Evolutionary conservation across 495 filamentous ascomycete species (phyloP), one percentile per base, ranked within the genome.

Genomic region (Neurospora terricola): DNA sequence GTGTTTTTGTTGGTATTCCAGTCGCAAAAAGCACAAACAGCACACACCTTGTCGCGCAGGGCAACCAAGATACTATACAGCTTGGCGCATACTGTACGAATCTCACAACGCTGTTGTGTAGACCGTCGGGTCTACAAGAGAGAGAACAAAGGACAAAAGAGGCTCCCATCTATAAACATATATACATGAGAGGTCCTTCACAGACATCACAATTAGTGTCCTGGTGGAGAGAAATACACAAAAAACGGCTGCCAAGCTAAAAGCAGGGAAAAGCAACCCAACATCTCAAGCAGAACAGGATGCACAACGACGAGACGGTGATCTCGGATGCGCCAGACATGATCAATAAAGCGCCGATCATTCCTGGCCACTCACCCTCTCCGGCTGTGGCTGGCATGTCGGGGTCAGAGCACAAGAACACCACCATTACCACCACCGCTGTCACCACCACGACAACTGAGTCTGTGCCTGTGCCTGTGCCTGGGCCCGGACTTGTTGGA

Each of bases 341-440:
- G 72, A 74, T 71, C 68, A 74, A 72, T 39, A 40, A 69, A 73
- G 45, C 70, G 75, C 70, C 71, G 76, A 79, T 76, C 76, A 66
- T 27, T 59, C 62, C 69, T 73, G 74, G 62, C 69, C n/a, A 69
- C 18, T 34, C 36, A 30, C 11, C 43, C 14, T 40, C 39, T 40
- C 42, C 42, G 18, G 42, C 48, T 59, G 48, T 72, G 72, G 74
- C 70, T 38, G 27, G 43, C 36, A 70, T 45, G 45, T 70, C 69
- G 34, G 34, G 37, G 71, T 59, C 48, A 59, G 40, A 38, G 71
- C 59, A 73, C 48, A 73, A 23, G 62, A 59, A 59, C 48, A 59
- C 48, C 48, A 27, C 23, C 48, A 59, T 59, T 59, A 59, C 48
- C 48, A 59, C 45, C 45, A 54, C 45, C n/a, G 21, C 42, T n/a